Conservation (phyloP, 116 monocot species). For the Zostera marina region DNA sequence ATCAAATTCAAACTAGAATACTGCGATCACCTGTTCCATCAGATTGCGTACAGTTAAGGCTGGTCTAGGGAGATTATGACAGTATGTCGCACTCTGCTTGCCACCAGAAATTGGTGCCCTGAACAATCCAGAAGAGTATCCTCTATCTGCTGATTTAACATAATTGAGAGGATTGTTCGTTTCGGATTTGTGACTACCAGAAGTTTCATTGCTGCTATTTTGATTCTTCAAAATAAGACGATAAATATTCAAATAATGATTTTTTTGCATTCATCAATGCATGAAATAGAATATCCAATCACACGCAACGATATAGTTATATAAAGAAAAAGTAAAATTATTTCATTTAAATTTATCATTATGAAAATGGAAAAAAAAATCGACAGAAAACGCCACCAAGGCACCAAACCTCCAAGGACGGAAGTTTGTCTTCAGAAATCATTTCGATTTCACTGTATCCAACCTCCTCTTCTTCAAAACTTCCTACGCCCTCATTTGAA, state of each 20-base stretch:
- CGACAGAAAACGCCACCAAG: too few species aligned
- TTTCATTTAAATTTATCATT: too few species aligned
- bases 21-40: conserved; percentile 62
- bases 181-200: conserved; percentile 2
- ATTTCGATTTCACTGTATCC: too few species aligned
- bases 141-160: conserved; percentile 15
- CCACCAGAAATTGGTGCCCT: conserved; percentile 92
- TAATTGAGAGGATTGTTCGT: neutral
- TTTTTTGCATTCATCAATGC: neutral
- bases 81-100: conserved; percentile 87
- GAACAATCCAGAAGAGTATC: conserved; percentile 61
- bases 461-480: neutral
- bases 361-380: neutral
- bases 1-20: neutral
- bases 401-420: neutral
- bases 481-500: too few species aligned
- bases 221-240: conserved; percentile 11
- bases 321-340: neutral
- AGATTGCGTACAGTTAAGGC: conserved; percentile 90
- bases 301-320: neutral
- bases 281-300: neutral
- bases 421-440: too few species aligned
- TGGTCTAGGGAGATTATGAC: conserved; percentile 74
- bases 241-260: neutral
- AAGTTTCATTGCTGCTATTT: conserved; percentile 6